Base-by-base conservation (phyloP, 2,329 filamentous ascomycete species). In the Lachnellula arida region DNA sequence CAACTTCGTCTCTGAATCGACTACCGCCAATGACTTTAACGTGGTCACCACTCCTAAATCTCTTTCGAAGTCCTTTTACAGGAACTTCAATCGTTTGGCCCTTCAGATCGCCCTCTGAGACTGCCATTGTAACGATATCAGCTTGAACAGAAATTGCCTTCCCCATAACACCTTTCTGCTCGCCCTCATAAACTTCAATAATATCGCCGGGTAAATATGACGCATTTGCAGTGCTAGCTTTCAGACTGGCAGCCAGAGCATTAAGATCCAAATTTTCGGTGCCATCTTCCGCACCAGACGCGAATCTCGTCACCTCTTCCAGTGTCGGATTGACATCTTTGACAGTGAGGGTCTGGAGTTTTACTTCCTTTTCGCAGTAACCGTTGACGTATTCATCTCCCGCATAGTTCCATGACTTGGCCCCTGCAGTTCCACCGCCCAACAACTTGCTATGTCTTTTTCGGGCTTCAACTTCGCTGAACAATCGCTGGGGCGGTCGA, bases 1-100 rank as follows among this genome's bases (percentile, higher is more conserved):
- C 94, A 46, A 97, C 88, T 74, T 99, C 94, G 65, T 97, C 94
- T 54, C 89, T 85, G 72, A 92, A 97, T 65, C 91, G 88, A 75
- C 92, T 96, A 40, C 92, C 93, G 54, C 94, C 93, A 70, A 97
- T 96, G 64, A 99, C 94, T 76, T 97, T 97, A 76, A 99, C 94
- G 69, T 99, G 94, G 68, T 99, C 94, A 78, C 94, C 94, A 60
- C 92, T 82, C 62, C 82, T 85, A 80, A 99, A 99, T 32, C 90
- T 84, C 74, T 99, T 99, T 56, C 94, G 89, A 25, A 99, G 79
- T 46, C 90, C 89, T 73, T 94, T 95, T 60, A 91, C 88, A 1
- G 94, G 94, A 11, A 96, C 92, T 70, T 97, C 93, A 46, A 99
- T 94, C 5, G 81, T 85, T 70, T 96, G 89, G 9, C 92, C 93